Conservation (phyloP, 179 eudicot genomes). For the Actinidia chinensis region DNA sequence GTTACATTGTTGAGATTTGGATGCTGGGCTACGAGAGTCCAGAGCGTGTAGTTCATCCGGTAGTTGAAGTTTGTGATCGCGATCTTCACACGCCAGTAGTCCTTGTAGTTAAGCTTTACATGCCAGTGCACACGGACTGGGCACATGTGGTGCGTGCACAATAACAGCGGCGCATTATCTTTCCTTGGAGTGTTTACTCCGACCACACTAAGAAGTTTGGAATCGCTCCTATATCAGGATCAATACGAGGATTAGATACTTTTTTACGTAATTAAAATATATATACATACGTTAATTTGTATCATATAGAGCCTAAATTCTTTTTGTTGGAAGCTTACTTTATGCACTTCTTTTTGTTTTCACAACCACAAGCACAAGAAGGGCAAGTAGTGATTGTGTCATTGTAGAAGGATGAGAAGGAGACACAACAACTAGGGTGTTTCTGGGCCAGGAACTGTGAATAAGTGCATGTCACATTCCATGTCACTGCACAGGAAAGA, state of each 20-base stretch:
- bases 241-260: not conserved
- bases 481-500: conserved; percentile 60
- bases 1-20: conserved; percentile 84
- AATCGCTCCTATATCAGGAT: conserved; percentile 54
- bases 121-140: conserved; percentile 90
- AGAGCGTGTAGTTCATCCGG: conserved; percentile 60
- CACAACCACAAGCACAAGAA: conserved; percentile 81
- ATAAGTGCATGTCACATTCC: conserved; percentile 90
- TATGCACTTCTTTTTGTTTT: conserved; percentile 62
- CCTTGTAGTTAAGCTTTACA: conserved; percentile 71
- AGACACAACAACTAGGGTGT: conserved; percentile 74
- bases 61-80: conserved; percentile 80
- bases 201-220: conserved; percentile 52
- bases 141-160: conserved; percentile 83
- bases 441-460: conserved; percentile 77
- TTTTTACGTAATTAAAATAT: not conserved
- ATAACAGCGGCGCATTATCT: conserved; percentile 56
- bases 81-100: conserved; percentile 76
- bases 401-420: conserved; percentile 79
- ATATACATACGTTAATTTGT: not conserved
- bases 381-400: conserved; percentile 80
- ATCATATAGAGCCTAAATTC: not conserved
- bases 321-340: conserved; percentile 42
- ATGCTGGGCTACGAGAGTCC: conserved; percentile 83
- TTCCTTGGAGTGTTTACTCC: conserved; percentile 67